A percentile compares a stretch with the other conserved stretches of the same genome.
These are phyloP conservation scores for Theobroma cacao DNA, from an alignment of 345 rosid genomes.

Conservation along the genomic window DNA sequence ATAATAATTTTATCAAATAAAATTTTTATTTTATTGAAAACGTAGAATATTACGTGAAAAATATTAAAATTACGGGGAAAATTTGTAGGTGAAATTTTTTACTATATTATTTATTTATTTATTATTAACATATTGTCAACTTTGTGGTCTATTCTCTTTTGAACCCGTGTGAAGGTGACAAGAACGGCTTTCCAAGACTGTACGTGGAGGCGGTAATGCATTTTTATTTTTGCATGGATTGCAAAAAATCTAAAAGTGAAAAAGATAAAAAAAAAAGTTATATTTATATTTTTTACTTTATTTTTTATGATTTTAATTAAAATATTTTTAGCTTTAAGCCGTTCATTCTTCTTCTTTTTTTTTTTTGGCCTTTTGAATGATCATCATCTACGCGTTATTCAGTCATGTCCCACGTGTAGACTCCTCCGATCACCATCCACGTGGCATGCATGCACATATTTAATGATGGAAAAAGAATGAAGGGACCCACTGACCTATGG, in stretches of 20 bases:
- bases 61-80: too few species aligned
- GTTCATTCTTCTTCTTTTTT: not conserved
- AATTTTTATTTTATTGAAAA: not conserved
- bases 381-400: slow-evolving; percentile 32
- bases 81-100: too few species aligned
- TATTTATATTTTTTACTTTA: too few species aligned
- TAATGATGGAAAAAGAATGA: not conserved
- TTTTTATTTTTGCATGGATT: slow-evolving; percentile 29
- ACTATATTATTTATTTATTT: not conserved
- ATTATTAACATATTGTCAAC: slow-evolving; percentile 15
- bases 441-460: slow-evolving; percentile 27
- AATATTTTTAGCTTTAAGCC: too few species aligned
- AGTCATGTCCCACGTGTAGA: slow-evolving; percentile 28
- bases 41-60: too few species aligned
- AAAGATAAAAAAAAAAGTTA: not conserved
- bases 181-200: slow-evolving; percentile 10
- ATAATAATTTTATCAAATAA: too few species aligned
- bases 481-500: slow-evolving; percentile 7
- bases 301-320: too few species aligned
- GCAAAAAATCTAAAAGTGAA: not conserved
- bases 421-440: slow-evolving; percentile 19
- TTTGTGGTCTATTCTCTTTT: slow-evolving; percentile 19
- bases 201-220: slow-evolving; percentile 20
- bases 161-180: not conserved
- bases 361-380: not conserved